Evolutionary conservation across 2,329 filamentous ascomycete species (phyloP), one percentile per base, ranked within the genome.

Genomic region (Aspergillus aculeatinus): DNA sequence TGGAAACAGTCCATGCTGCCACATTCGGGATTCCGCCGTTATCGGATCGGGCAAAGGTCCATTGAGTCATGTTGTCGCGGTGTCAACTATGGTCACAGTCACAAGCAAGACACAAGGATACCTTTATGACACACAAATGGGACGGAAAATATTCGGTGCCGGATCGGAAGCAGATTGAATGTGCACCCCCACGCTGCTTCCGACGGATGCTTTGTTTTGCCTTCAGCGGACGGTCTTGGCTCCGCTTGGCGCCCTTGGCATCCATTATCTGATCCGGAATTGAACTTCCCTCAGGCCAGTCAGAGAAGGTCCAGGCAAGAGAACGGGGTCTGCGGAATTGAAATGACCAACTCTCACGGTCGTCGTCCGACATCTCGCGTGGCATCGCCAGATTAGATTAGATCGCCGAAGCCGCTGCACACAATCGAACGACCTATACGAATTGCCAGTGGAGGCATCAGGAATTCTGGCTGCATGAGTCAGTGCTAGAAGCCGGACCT

Each of bases 1-100:
- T 61, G 16, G 52, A 52, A 7, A 65, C 56, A 4, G 55, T 35
- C 64, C 65, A 67, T 2, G 55, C 55, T n/a, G 59, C 59, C 27
- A 58, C 63, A 42, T 66, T 65, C 14, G 39, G 60, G 11, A 54
- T 29, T n/a, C 31, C 19, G 5, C 57, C 58, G 12, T 27, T 12
- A 7, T 54, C 42, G 16, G 23, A 23, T 14, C 42, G 58, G n/a
- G 31, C 54, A 48, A 63, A 63, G 2, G 21, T 61, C 63, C 65
- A 67, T 12, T 60, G 42, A 29, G 23, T 51, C 58, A 51, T 29
- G 50, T 60, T 44, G 16, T 21, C n/a, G 16, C 4, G 12, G 9
- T 7, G 5, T 12, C 10, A 35, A 16, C 5, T n/a, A 5, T 7
- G 19, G 39, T 10, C n/a, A 44, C 16, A 19, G 6, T 7, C 39